Evolutionary conservation across 768 basidiomycete species (phyloP).

Genomic region (Mrakia hoshinonis): DNA sequence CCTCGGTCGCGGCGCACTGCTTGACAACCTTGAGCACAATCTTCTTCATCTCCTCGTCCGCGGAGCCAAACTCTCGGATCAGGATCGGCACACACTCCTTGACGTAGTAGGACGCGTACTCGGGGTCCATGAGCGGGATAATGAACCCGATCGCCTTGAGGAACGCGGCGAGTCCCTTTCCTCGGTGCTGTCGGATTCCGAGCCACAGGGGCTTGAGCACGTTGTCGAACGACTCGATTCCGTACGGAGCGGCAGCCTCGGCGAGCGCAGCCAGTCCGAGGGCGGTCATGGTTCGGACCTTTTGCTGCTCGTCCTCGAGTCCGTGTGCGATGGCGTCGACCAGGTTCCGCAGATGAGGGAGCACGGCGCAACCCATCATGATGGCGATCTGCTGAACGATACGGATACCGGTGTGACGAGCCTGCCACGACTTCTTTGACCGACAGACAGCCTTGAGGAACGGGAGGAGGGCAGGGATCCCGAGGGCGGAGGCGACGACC

Average conservation of each 20-base stretch:
- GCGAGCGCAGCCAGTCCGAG: conserved; percentile 85
- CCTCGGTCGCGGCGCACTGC: conserved; percentile 96
- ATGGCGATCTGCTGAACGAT: conserved; percentile 99
- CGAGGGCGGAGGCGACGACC: conserved; percentile 95
- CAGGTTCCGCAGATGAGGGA: conserved; percentile 91
- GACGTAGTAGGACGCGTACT: conserved; percentile 98
- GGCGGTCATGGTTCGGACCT: conserved; percentile 93
- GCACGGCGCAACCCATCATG: conserved; percentile 99
- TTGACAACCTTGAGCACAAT: conserved; percentile 98
- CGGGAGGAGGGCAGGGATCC: conserved; percentile 92
- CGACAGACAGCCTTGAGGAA: conserved; percentile 98
- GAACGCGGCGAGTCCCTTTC: conserved; percentile 89
- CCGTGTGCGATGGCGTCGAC: conserved; percentile 94
- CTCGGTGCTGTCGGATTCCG: conserved; percentile 87
- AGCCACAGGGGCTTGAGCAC: conserved; percentile 91
- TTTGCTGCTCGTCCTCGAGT: conserved; percentile 87
- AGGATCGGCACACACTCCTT: conserved; percentile 57
- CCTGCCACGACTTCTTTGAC: conserved; percentile 99
- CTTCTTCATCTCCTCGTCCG: conserved; percentile 99
- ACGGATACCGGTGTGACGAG: conserved; percentile 96
- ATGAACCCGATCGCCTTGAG: conserved; percentile 98
- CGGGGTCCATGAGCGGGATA: conserved; percentile 98
- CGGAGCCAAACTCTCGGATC: conserved; percentile 93
- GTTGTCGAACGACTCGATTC: conserved; percentile 98
- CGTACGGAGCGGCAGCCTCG: conserved; percentile 94